phyloP scores from a whole-genome alignment of 2,329 filamentous ascomycete species.

The Zalaria sp. region DNA sequence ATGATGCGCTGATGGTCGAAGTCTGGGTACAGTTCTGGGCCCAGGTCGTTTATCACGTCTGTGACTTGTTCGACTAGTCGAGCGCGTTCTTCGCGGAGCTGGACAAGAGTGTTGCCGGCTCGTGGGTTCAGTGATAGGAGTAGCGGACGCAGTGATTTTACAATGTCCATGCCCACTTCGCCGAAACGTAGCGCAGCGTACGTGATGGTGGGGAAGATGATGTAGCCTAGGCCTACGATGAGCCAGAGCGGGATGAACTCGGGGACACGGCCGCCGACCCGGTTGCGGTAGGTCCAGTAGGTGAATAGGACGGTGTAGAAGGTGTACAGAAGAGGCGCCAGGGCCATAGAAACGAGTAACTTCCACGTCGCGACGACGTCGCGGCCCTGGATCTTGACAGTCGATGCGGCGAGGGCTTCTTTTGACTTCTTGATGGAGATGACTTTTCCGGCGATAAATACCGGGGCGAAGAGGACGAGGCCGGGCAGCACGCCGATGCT shows the following conservation, averaged over 20 bases:
- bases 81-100: constrained; percentile 57
- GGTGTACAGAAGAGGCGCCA: constrained; percentile 71
- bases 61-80: constrained; percentile 73
- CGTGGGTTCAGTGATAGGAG: constrained; percentile 73
- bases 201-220: constrained; percentile 75
- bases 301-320: constrained; percentile 64
- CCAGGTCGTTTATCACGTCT: constrained; percentile 84
- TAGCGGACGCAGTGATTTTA: constrained; percentile 84
- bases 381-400: constrained; percentile 74
- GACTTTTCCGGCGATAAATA: constrained; percentile 71
- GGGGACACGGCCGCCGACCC: constrained; percentile 70
- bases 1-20: constrained; percentile 68
- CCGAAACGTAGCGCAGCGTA: constrained; percentile 90
- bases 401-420: constrained; percentile 70
- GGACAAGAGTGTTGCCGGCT: constrained; percentile 70
- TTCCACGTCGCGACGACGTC: constrained; percentile 96
- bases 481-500: constrained; percentile 75
- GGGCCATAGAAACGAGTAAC: constrained; percentile 69
- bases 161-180: constrained; percentile 96
- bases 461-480: constrained; percentile 71
- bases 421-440: constrained; percentile 73
- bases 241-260: constrained; percentile 66
- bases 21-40: constrained; percentile 94
- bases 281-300: constrained; percentile 66
- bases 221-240: constrained; percentile 59